These are phyloP conservation scores for Elsinoe perseae DNA, from an alignment of 2,329 filamentous ascomycete genomes.

Conservation along the genomic window DNA sequence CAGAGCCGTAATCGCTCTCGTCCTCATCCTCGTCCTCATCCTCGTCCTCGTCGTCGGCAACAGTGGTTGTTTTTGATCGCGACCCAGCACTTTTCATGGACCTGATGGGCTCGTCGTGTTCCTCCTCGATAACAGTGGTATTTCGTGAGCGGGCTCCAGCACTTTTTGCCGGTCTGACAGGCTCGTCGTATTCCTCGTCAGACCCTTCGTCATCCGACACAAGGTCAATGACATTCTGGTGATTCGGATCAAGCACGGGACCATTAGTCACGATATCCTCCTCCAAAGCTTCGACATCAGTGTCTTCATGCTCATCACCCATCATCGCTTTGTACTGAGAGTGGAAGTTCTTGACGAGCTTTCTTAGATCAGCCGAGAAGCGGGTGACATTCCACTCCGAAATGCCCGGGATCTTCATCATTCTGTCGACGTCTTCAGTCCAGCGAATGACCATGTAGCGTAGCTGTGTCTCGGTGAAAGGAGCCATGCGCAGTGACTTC, in stretches of 20 bases:
- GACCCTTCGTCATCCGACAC: constrained; percentile 36
- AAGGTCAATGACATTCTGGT: constrained; percentile 42
- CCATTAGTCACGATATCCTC: constrained; percentile 26
- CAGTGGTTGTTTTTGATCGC: not conserved
- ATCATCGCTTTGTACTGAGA: constrained; percentile 35
- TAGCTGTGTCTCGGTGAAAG: constrained; percentile 62
- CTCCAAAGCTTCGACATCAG: constrained; percentile 39
- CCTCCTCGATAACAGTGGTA: constrained; percentile 16
- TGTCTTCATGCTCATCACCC: constrained; percentile 27
- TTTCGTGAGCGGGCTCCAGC: constrained; percentile 1
- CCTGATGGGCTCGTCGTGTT: too few species aligned
- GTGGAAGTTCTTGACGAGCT: constrained; percentile 43
- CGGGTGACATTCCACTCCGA: constrained; percentile 53
- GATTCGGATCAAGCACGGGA: constrained; percentile 42
- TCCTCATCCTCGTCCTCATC: constrained; percentile 33
- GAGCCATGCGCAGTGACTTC: constrained; percentile 48
- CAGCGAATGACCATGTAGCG: constrained; percentile 66
- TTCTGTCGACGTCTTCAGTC: constrained; percentile 53
- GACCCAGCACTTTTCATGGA: not conserved
- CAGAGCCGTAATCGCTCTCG: constrained; percentile 39
- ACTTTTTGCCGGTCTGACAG: constrained; percentile 12
- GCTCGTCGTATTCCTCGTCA: constrained; percentile 22
- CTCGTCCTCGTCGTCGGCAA: constrained; percentile 2
- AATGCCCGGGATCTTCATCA: constrained; percentile 58
- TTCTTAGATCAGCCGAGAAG: constrained; percentile 55